These are phyloP conservation scores for Fusarium penzigii DNA, from an alignment of 2,329 filamentous ascomycete species.

Conservation along the genomic window DNA sequence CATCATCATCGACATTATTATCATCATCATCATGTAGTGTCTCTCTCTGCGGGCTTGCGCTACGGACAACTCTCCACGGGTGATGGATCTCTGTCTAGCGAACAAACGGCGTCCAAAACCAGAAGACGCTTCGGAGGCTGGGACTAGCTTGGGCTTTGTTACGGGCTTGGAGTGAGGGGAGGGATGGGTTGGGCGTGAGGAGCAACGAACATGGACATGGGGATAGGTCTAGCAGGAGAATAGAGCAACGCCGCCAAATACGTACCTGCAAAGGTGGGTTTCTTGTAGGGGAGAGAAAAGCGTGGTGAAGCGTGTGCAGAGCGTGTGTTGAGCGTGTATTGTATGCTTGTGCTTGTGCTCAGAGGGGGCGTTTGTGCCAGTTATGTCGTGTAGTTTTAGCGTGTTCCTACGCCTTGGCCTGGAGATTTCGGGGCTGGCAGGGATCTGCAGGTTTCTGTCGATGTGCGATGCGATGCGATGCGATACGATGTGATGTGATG, in stretches of 20 bases:
- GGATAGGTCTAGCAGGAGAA: constrained; percentile 22
- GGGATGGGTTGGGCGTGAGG: constrained; percentile 22
- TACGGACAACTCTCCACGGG: background rate
- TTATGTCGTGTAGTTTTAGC: constrained; percentile 31
- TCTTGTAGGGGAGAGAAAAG: background rate
- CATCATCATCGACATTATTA: no score
- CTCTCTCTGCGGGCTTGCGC: background rate
- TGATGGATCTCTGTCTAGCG: background rate
- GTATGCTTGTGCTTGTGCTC: constrained; percentile 13
- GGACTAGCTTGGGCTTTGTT: constrained; percentile 15
- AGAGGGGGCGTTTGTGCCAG: constrained; percentile 24
- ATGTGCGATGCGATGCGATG: background rate
- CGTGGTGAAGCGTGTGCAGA: constrained; percentile 18
- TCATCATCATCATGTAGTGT: no score
- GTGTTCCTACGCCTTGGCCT: constrained; percentile 30
- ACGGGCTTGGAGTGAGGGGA: constrained; percentile 4
- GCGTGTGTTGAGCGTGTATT: constrained; percentile 22
- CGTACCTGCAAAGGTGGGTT: constrained; percentile 19
- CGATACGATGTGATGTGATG: background rate
- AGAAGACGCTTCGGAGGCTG: constrained; percentile 25
- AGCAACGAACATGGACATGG: constrained; percentile 20
- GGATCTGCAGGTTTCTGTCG: constrained; percentile 18
- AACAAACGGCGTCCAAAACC: constrained; percentile 7
- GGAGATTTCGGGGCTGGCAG: constrained; percentile 27
- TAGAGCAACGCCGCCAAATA: constrained; percentile 12